Evolutionary conservation across 1,139 yeast genomes (phyloP), one percentile per base, ranked within the genome.

Genomic region (Geotrichum phurueaensis): DNA sequence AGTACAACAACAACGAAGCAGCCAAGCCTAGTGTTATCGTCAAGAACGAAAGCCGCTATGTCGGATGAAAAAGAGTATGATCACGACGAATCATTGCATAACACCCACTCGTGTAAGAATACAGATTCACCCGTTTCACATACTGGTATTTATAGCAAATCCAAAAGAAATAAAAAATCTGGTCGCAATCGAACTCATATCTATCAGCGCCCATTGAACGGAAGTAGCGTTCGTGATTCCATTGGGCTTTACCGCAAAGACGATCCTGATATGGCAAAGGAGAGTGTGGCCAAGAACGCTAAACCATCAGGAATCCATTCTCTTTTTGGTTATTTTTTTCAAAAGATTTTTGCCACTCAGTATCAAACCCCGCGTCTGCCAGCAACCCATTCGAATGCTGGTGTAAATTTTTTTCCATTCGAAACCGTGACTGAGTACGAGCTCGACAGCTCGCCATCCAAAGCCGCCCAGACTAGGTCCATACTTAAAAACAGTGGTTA

Each of bases 401-500:
- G 27, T 6, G 57, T 49, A 15, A 22, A 52, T 9, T 33, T 49
- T 22, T 49, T 53, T 7, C 53, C 57, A 9, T 18, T 49, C 39
- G 33, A 55, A 22, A 49, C 57, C 2, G 49, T 49, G 10, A 49
- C 36, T 15, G 53, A 55, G 49, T 55, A 48, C 31, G 22, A 49
- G 23, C 18, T 55, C 12, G 57, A 49, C 22, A 55, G 57, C 53
- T 55, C 53, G 15, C 57, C 53, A n/a, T 55, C 57, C 13, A 54
- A 48, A 20, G 29, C 53, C 48, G n/a, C 51, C 2, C 50, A 25
- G 29, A 25, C 29, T 25, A 25, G 6, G 6, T 6, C 29, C 29
- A n/a, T n/a, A n/a, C n/a, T n/a, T 6, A 25, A 6, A 25, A 25
- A 25, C 29, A 3, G 6, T 25, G 6, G 6, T 6, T 25, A 43